Conservation (phyloP, 2,329 filamentous ascomycete genomes). For the Erysiphe neolycopersici region DNA sequence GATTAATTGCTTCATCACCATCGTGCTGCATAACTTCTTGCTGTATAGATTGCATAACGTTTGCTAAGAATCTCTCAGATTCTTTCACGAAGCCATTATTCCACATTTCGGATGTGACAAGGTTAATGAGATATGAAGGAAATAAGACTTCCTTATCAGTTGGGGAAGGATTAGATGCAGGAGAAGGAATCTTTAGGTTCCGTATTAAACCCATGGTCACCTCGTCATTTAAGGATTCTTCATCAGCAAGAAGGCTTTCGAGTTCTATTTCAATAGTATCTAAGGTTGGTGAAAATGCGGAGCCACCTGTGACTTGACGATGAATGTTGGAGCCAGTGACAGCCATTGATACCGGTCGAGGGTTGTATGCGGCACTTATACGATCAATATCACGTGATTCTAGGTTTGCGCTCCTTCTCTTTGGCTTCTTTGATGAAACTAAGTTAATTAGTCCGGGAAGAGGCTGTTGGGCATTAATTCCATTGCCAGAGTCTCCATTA, state of each 20-base stretch:
- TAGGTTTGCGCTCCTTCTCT: conserved; percentile 71
- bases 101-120: conserved; percentile 99
- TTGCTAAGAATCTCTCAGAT: conserved; percentile 92
- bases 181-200: conserved; percentile 86
- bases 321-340: conserved; percentile 35
- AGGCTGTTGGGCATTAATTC: conserved; percentile 25
- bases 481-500: conserved; percentile 43
- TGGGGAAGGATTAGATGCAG: conserved; percentile 62
- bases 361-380: conserved; percentile 81
- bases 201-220: conserved; percentile 88
- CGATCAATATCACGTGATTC: conserved; percentile 68
- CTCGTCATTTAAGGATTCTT: conserved; percentile 89
- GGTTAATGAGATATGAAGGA: conserved; percentile 94
- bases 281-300: conserved; percentile 51
- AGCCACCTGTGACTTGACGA: conserved; percentile 45
- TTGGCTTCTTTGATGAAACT: conserved; percentile 89
- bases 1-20: conserved; percentile 88
- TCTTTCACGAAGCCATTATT: conserved; percentile 99
- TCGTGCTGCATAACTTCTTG: conserved; percentile 99
- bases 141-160: conserved; percentile 98
- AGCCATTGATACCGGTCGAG: conserved; percentile 88
- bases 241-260: conserved; percentile 76
- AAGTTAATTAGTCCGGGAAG: conserved; percentile 76
- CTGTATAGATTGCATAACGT: conserved; percentile 98
- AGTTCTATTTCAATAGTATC: conserved; percentile 92